Conservation (phyloP, 2,329 filamentous ascomycete species). For the Atkinsonella hypoxylon region DNA sequence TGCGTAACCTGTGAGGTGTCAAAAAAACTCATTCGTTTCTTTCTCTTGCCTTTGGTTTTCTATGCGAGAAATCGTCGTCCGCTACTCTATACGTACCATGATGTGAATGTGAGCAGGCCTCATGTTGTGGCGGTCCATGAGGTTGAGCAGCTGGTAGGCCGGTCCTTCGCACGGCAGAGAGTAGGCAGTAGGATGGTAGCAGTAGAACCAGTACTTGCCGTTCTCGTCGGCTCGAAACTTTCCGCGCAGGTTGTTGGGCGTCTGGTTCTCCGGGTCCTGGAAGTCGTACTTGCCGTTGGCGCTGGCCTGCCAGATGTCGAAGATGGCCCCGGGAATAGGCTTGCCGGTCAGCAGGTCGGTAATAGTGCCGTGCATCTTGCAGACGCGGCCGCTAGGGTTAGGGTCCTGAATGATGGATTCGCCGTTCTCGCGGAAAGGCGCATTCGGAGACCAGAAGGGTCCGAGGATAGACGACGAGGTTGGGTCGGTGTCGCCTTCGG, state of each 20-base stretch:
- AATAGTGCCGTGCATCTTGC: constrained; percentile 58
- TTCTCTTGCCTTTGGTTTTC: too few relatives aligned
- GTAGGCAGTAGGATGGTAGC: constrained; percentile 62
- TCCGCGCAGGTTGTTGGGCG: constrained; percentile 62
- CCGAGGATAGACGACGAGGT: constrained; percentile 69
- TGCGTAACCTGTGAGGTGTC: constrained; percentile 36
- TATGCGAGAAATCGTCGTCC: too few relatives aligned
- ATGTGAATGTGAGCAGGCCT: constrained; percentile 39
- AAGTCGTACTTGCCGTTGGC: constrained; percentile 67
- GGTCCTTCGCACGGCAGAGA: constrained; percentile 54
- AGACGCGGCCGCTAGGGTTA: constrained; percentile 44
- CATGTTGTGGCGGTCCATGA: constrained; percentile 38
- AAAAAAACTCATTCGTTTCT: too few relatives aligned
- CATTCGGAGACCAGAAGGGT: constrained; percentile 66
- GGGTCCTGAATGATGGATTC: constrained; percentile 53
- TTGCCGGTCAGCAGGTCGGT: constrained; percentile 52
- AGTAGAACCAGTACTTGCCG: constrained; percentile 63
- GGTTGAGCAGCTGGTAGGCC: constrained; percentile 26
- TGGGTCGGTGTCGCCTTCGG: constrained; percentile 47
- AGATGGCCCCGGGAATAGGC: constrained; percentile 54
- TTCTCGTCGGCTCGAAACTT: constrained; percentile 62
- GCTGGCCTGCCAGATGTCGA: constrained; percentile 70
- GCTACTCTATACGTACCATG: constrained; percentile 34
- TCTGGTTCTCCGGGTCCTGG: constrained; percentile 61
- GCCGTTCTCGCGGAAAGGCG: constrained; percentile 58